phyloP scores from a whole-genome alignment of 1,284 basidiomycete species.

The Exobasidium cylindrosporum region DNA sequence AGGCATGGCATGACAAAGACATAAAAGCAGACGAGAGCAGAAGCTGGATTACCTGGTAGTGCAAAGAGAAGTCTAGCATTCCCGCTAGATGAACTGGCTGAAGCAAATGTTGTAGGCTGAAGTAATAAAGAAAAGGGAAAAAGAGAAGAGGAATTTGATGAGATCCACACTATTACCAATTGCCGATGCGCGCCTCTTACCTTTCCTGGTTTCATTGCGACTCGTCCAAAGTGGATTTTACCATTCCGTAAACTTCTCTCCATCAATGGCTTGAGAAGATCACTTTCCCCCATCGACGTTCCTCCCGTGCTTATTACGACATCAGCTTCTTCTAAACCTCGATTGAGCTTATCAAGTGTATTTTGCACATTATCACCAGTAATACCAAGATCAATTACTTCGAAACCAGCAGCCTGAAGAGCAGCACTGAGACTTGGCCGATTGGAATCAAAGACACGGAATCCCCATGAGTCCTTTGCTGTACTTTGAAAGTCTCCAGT shows the following conservation, averaged over 20 bases:
- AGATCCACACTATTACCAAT: neutral
- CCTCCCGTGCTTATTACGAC: slow-evolving; percentile 79
- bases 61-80: slow-evolving; percentile 66
- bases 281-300: slow-evolving; percentile 83
- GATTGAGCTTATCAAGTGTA: slow-evolving; percentile 64
- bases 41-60: slow-evolving; percentile 82
- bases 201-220: slow-evolving; percentile 59
- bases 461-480: slow-evolving; percentile 31
- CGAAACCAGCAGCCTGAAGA: slow-evolving; percentile 70
- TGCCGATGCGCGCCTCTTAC: slow-evolving; percentile 8
- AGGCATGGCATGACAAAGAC: slow-evolving; percentile 79
- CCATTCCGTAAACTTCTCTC: slow-evolving; percentile 69
- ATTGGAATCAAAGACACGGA: slow-evolving; percentile 66
- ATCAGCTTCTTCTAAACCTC: slow-evolving; percentile 67
- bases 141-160: neutral
- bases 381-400: slow-evolving; percentile 77
- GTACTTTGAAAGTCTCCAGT: slow-evolving; percentile 49
- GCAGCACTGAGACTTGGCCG: slow-evolving; percentile 71
- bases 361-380: slow-evolving; percentile 69
- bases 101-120: slow-evolving; percentile 72
- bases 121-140: neutral
- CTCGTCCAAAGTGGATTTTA: slow-evolving; percentile 73
- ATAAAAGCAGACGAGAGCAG: slow-evolving; percentile 81
- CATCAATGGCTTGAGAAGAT: slow-evolving; percentile 80
- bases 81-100: slow-evolving; percentile 60